Conservation (phyloP, 116 monocot genomes). For the Posidonia oceanica region DNA sequence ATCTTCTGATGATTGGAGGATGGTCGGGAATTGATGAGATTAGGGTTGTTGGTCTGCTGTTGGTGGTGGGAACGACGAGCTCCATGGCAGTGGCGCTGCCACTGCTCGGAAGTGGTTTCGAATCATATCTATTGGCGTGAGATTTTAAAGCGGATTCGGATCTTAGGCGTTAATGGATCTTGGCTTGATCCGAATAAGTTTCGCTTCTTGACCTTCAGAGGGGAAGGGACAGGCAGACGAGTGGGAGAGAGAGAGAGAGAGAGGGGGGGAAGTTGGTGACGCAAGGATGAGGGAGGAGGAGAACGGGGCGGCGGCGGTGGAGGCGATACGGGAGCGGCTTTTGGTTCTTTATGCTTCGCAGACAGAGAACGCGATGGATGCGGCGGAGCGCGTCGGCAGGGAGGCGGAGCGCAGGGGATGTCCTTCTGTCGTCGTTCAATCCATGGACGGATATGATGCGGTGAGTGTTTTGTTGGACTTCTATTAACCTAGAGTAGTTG, state of each 20-base stretch:
- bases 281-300: not conserved
- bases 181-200: no score
- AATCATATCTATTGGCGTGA: not conserved
- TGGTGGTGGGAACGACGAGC: not conserved
- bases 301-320: constrained; percentile 3
- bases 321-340: constrained; percentile 15
- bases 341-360: constrained; percentile 87
- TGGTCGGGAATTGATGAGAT: not conserved
- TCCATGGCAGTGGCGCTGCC: not conserved
- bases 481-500: not conserved
- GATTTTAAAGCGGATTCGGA: not conserved
- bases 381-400: constrained; percentile 73
- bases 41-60: not conserved
- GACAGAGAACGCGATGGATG: constrained; percentile 88
- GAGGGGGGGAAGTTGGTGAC: not conserved
- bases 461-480: constrained; percentile 15
- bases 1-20: not conserved
- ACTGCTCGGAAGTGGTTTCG: not conserved
- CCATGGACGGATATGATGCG: constrained; percentile 56
- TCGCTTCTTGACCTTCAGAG: not conserved
- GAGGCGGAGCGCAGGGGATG: constrained; percentile 79
- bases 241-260: constrained; percentile 1
- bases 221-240: no score
- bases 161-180: no score
- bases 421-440: constrained; percentile 48